Conservation (phyloP, 768 basidiomycete genomes). For the Podaxis sp. region DNA sequence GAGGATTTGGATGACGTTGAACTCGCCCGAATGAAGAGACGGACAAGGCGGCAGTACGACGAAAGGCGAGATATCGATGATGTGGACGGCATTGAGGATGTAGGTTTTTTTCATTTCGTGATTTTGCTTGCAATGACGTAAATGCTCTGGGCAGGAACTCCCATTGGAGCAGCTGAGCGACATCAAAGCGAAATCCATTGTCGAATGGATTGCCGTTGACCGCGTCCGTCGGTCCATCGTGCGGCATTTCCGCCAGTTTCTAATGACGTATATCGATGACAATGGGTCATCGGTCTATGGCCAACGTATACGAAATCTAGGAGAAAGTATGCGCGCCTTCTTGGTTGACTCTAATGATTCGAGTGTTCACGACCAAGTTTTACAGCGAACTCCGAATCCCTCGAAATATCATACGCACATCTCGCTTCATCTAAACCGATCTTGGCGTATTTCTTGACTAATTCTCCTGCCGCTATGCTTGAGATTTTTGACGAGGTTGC, state of each 20-base stretch:
- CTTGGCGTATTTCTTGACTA: conserved; percentile 95
- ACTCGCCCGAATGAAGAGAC: conserved; percentile 69
- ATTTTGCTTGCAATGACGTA: neutral
- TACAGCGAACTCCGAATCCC: conserved; percentile 91
- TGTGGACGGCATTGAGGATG: conserved; percentile 85
- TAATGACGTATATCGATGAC: conserved; percentile 96
- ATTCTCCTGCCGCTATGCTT: conserved; percentile 91
- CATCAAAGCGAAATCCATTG: conserved; percentile 96
- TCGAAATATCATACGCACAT: conserved; percentile 97
- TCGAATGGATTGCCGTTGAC: conserved; percentile 96
- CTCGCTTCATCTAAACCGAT: conserved; percentile 91
- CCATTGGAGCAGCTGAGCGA: conserved; percentile 95
- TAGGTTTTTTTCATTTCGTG: conserved; percentile 35
- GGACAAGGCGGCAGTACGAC: conserved; percentile 91
- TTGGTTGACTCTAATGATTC: neutral
- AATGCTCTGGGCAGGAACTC: conserved; percentile 61
- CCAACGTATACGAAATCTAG: conserved; percentile 87
- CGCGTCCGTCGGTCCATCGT: conserved; percentile 88
- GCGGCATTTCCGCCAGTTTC: conserved; percentile 90
- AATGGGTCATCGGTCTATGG: conserved; percentile 92
- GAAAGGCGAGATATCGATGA: conserved; percentile 91
- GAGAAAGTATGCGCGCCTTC: conserved; percentile 70
- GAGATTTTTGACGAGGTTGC: conserved; percentile 95
- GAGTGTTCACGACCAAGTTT: conserved; percentile 17
- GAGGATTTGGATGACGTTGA: conserved; percentile 69